Evolutionary conservation across 2,329 filamentous ascomycete genomes (phyloP).

Genomic region (Neonectria faginata): DNA sequence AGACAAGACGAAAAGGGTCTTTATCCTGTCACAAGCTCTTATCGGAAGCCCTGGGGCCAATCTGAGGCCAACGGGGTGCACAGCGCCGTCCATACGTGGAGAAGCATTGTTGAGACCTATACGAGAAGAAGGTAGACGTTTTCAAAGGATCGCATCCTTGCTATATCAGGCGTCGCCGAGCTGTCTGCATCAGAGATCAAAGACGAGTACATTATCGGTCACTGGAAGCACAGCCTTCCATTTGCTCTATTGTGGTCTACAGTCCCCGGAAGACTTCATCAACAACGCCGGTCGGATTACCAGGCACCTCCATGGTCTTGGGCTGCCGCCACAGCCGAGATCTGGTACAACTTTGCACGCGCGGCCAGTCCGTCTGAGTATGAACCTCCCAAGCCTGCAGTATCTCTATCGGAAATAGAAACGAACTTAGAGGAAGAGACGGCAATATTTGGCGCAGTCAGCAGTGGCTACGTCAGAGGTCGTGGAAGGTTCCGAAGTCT

Average conservation of each 20-base stretch:
- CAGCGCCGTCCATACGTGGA: background rate
- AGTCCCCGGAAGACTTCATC: background rate
- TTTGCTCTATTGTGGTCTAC: background rate
- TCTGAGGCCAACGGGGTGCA: background rate
- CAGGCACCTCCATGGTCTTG: slow-evolving; percentile 9
- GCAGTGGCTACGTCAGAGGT: background rate
- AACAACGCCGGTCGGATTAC: background rate
- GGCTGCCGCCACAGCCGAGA: background rate
- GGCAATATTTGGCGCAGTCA: background rate
- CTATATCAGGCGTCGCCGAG: background rate
- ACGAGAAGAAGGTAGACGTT: background rate
- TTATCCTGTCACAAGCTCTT: background rate
- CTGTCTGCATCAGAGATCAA: background rate
- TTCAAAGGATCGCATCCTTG: background rate
- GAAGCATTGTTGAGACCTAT: background rate
- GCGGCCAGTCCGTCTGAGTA: slow-evolving; percentile 10
- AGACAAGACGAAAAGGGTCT: background rate
- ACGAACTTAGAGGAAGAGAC: background rate
- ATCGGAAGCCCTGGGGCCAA: background rate
- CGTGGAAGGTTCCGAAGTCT: background rate
- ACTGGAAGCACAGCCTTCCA: background rate
- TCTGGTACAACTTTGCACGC: slow-evolving; percentile 4
- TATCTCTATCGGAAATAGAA: background rate
- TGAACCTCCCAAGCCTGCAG: background rate
- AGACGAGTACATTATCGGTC: background rate